phyloP scores from a whole-genome alignment of 2,329 filamentous ascomycete genomes.

The Fusarium gaditjirri region DNA sequence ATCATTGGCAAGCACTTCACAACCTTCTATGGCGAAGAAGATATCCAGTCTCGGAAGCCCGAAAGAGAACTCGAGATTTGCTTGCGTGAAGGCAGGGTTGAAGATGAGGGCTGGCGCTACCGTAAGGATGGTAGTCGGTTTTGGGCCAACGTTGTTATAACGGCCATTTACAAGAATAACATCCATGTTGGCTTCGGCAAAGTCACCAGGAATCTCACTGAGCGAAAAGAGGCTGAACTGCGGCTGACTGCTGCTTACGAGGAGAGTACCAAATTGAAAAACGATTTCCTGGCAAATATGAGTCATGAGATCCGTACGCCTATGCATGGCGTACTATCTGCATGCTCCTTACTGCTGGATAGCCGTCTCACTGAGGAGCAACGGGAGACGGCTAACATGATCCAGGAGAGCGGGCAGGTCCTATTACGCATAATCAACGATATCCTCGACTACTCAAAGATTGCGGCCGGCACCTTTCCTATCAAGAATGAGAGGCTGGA shows the following conservation, averaged over 20 bases:
- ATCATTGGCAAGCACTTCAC: slow-evolving; percentile 5
- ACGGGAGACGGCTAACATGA: slow-evolving; percentile 11
- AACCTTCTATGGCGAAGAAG: slow-evolving; percentile 4
- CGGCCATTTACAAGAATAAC: neutral
- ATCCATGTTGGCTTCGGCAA: slow-evolving; percentile 13
- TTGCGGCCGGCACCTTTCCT: neutral
- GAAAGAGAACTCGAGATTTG: slow-evolving; percentile 11
- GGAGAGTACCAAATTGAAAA: neutral
- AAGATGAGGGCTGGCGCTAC: slow-evolving; percentile 13
- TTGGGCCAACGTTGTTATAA: slow-evolving; percentile 10
- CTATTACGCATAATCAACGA: slow-evolving; percentile 4
- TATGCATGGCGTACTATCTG: slow-evolving; percentile 5
- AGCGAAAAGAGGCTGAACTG: slow-evolving; percentile 4
- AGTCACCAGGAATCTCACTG: slow-evolving; percentile 1
- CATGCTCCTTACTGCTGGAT: neutral
- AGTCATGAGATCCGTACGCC: slow-evolving; percentile 12
- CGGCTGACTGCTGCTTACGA: slow-evolving; percentile 3
- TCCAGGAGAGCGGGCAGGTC: neutral
- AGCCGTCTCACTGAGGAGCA: neutral
- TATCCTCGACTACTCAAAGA: slow-evolving; percentile 8
- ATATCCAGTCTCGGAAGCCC: neutral
- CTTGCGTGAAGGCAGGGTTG: neutral
- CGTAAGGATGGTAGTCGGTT: slow-evolving; percentile 6
- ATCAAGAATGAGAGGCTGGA: neutral
- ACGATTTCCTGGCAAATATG: slow-evolving; percentile 9